Conservation (phyloP, 306 rosid species). For the Ziziphus jujuba region DNA sequence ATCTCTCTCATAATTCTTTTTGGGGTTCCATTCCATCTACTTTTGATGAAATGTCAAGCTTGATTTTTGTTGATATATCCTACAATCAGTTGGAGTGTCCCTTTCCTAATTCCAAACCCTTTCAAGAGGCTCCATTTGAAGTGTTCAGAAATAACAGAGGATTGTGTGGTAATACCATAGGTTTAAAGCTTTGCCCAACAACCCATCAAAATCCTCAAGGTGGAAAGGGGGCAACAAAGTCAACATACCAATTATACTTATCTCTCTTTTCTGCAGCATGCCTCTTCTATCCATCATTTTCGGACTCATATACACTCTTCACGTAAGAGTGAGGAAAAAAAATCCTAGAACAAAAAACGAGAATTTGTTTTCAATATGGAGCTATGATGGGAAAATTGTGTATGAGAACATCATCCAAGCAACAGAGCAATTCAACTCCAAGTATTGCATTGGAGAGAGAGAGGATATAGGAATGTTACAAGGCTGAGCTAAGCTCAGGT, state of each 20-base stretch:
- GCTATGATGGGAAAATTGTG: neutral
- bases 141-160: conserved; percentile 6
- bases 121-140: neutral
- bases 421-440: conserved; percentile 2
- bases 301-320: neutral
- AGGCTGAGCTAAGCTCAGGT: neutral
- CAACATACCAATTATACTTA: neutral
- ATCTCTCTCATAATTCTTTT: conserved; percentile 9
- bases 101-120: conserved; percentile 15
- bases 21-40: neutral
- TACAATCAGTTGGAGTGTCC: conserved; percentile 20
- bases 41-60: neutral
- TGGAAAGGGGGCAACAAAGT: neutral
- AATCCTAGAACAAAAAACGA: too few species aligned
- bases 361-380: neutral
- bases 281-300: neutral
- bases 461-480: conserved; percentile 16
- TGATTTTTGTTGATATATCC: conserved; percentile 2
- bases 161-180: conserved; percentile 16
- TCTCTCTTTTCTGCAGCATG: neutral
- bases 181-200: conserved; percentile 17
- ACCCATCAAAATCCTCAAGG: neutral
- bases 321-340: neutral
- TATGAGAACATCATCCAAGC: conserved; percentile 10
- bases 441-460: conserved; percentile 14